A percentile compares a stretch with the other conserved stretches of the same genome.
Evolutionary conservation across 805 yeast genomes (phyloP).

Genomic region (Candida cerambycidarum): DNA sequence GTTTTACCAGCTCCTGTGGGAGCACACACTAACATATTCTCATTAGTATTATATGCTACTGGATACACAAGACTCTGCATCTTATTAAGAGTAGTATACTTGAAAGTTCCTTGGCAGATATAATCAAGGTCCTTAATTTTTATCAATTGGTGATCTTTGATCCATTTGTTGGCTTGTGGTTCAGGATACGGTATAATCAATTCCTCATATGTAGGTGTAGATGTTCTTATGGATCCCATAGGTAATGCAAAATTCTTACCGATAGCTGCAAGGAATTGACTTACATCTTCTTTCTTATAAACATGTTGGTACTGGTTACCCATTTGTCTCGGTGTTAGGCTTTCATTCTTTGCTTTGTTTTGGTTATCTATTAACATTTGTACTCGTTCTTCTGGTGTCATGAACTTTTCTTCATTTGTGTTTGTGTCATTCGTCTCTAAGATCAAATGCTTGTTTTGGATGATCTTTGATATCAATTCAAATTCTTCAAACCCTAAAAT

Average conservation of each 20-base stretch:
- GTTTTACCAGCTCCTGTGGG: conserved; percentile 99
- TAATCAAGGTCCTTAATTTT: conserved; percentile 65
- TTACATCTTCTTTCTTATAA: conserved; percentile 65
- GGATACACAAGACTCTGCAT: conserved; percentile 91
- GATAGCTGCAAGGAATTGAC: conserved; percentile 64
- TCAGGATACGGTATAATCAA: conserved; percentile 77
- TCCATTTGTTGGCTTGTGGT: conserved; percentile 42
- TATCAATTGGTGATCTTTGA: conserved; percentile 48
- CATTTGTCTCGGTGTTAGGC: conserved; percentile 45
- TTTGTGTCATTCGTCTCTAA: conserved; percentile 8
- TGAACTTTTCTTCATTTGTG: conserved; percentile 20
- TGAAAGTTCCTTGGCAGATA: conserved; percentile 82
- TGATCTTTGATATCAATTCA: conserved; percentile 67
- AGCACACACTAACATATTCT: conserved; percentile 94
- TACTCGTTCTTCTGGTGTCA: conserved; percentile 57
- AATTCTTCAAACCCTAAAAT: conserved; percentile 83
- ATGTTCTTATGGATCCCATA: conserved; percentile 68
- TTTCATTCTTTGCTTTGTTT: conserved; percentile 47
- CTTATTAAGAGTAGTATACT: conserved; percentile 73
- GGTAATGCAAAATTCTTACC: conserved; percentile 85
- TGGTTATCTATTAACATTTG: conserved; percentile 53
- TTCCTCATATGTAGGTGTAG: conserved; percentile 70
- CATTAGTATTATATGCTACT: conserved; percentile 89
- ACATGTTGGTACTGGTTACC: conserved; percentile 81
- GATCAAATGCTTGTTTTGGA: conserved; percentile 43